Percentiles rank a stretch among this genome's conserved stretches.
phyloP scores from a whole-genome alignment of 2,329 filamentous ascomycete species.

The Trichoderma cornu-damae region DNA sequence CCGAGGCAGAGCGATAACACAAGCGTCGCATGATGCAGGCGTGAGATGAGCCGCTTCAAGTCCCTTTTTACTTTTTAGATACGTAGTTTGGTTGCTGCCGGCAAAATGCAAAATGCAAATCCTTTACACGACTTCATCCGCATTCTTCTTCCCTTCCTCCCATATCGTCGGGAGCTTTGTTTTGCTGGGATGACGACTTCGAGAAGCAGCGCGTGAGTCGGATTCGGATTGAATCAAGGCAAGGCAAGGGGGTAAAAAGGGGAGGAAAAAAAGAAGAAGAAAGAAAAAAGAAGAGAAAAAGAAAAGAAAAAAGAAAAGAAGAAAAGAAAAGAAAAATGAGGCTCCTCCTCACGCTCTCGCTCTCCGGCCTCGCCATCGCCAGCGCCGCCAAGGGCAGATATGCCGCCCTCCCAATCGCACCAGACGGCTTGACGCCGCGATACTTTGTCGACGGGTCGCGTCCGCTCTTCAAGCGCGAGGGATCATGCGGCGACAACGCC shows the following conservation, averaged over 20 bases:
- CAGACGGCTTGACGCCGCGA: slow-evolving; percentile 30
- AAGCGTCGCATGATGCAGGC: too few relatives aligned
- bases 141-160: neutral
- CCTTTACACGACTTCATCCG: too few relatives aligned
- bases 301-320: neutral
- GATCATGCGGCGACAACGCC: slow-evolving; percentile 26
- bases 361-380: slow-evolving; percentile 7
- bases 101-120: too few relatives aligned
- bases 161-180: neutral
- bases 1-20: neutral
- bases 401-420: slow-evolving; percentile 22
- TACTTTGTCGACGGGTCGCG: slow-evolving; percentile 29
- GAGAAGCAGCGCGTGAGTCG: too few relatives aligned
- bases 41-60: too few relatives aligned
- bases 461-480: slow-evolving; percentile 28
- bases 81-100: too few relatives aligned
- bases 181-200: neutral
- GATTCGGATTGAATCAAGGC: too few relatives aligned
- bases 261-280: too few relatives aligned
- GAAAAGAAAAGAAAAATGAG: slow-evolving; percentile 13
- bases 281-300: too few relatives aligned
- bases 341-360: slow-evolving; percentile 4
- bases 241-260: too few relatives aligned
- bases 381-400: slow-evolving; percentile 21
- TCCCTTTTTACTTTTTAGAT: too few relatives aligned